Base-by-base conservation (phyloP, 1,139 yeast genomes). In the Sugiyamaella neomexicana region DNA sequence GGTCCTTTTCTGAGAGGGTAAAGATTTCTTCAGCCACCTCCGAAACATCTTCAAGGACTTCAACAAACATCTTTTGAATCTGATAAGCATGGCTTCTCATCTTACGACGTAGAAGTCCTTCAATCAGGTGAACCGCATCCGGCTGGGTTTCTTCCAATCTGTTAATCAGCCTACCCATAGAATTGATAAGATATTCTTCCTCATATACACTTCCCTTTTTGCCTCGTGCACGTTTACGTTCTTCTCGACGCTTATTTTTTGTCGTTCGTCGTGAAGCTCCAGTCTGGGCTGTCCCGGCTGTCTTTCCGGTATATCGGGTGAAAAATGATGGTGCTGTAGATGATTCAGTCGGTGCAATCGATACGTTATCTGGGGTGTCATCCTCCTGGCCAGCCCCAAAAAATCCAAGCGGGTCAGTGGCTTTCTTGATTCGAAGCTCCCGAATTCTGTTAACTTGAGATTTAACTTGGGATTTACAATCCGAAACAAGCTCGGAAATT, bases 171-270 rank as follows among this genome's bases (percentile, higher is more conserved):
- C 99, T 81, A 5, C 96, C 95, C 60, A 89, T 84, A 1, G 98
- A 90, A 63, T 80, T 82, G 55, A 93, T 85, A 57, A 95, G 80
- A 68, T 95, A 95, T 69, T 93, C 99, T 68, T 95, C 99, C 71
- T 93, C 99, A 67, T 93, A 93, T 16, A 93, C 87, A 3, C 98
- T 91, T 42, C 98, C 98, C 75, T 93, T 93, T 75, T 95, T 89
- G 56, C 99, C 99, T 65, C 96, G 83, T 1, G 99, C 99, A 59
- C 84, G 81, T 74, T 95, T 95, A 65, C 99, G 83, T 69, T 93
- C 99, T 71, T 93, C 97, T 64, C 99, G 82, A 70, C 97, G 89
- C 60, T 84, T 82, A 71, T 91, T 93, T 73, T 93, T 95, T 8
- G 95, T 80, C 0, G 99, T 90, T 65, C 86, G 81, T 71, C 99